These are phyloP conservation scores for Fusarium sp. DNA, from an alignment of 2,329 filamentous ascomycete species.

Conservation along the genomic window DNA sequence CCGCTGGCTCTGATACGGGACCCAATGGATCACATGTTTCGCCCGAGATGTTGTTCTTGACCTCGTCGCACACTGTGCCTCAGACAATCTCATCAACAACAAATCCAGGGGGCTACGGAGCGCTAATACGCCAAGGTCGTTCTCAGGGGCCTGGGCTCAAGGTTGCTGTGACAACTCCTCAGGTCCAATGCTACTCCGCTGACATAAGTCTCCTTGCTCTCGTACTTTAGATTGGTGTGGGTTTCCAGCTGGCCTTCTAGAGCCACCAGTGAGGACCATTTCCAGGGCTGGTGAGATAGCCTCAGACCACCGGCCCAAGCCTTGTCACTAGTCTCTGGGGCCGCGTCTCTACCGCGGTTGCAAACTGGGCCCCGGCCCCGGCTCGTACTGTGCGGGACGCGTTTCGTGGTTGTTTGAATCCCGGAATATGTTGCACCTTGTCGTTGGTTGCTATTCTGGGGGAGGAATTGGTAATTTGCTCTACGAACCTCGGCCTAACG, in stretches of 20 bases:
- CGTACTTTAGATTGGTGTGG: conserved; percentile 28
- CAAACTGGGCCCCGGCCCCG: neutral
- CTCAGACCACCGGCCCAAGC: conserved; percentile 28
- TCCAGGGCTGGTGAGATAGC: conserved; percentile 13
- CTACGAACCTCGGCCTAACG: conserved; percentile 26
- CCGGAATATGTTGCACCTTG: neutral
- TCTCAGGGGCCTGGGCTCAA: conserved; percentile 29
- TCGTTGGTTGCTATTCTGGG: conserved; percentile 7
- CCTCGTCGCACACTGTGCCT: conserved; percentile 7
- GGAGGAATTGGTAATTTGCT: conserved; percentile 1
- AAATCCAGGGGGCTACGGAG: conserved; percentile 6
- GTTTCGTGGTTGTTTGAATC: conserved; percentile 1
- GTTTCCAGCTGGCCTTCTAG: conserved; percentile 9
- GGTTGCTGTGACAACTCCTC: conserved; percentile 44
- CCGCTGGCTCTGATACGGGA: conserved; percentile 9
- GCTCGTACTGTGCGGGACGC: neutral
- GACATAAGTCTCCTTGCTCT: conserved; percentile 13
- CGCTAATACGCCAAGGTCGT: conserved; percentile 30
- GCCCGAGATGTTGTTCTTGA: conserved; percentile 7
- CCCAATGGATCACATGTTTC: conserved; percentile 30
- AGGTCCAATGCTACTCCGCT: conserved; percentile 27
- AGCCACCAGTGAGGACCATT: conserved; percentile 22
- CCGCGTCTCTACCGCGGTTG: neutral
- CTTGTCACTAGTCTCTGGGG: neutral
- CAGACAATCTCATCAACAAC: conserved; percentile 21